Evolutionary conservation across 805 yeast species (phyloP), one percentile per base, ranked within the genome.

Genomic region (Saccharomycopsis synnaedendra): DNA sequence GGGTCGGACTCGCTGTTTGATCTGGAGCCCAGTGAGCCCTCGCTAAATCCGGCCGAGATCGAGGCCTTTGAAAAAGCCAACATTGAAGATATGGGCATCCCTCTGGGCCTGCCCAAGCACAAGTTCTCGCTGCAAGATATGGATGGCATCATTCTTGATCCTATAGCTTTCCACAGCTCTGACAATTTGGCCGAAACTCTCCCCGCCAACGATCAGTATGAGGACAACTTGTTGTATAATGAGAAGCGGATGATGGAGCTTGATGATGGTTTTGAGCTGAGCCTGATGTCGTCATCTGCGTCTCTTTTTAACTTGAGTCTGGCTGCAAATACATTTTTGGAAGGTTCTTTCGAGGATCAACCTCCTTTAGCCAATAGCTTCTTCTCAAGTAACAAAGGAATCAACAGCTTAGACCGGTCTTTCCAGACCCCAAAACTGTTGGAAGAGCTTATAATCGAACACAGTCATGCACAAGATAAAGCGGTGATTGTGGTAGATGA

Each of bases 31-130:
- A 19, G 19, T 19, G 19, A 19, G 19, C 19, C 19, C 19, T 11
- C 19, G 43, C 43, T 46, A 41, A 44, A 42, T 43, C 47, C 41
- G 11, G 56, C 54, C 40, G 64, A 60, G 44, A 63, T 62, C 4
- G 65, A 61, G 50, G 53, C 60, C 32, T 62, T 61, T 46, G 65
- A 62, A 50, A 54, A 57, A 54, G 62, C 63, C 5, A 62, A 62
- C 37, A 54, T 62, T 3, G 64, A 60, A 38, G 65, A 61, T 39
- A 54, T 61, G 43, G 64, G 65, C 4, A 45, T 58, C 1, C 64
- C 51, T n/a, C 35, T 32, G 5, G 42, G 31, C 5, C 41, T 45
- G 5, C 51, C 51, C 8, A 60, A 48, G 56, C 59, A 6, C 50
- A 42, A 32, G 55, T 55, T 42, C 42, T 34, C 38, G 19, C 39